Evolutionary conservation across 495 filamentous ascomycete genomes (phyloP).

Genomic region (Penicillium longicatenatum): DNA sequence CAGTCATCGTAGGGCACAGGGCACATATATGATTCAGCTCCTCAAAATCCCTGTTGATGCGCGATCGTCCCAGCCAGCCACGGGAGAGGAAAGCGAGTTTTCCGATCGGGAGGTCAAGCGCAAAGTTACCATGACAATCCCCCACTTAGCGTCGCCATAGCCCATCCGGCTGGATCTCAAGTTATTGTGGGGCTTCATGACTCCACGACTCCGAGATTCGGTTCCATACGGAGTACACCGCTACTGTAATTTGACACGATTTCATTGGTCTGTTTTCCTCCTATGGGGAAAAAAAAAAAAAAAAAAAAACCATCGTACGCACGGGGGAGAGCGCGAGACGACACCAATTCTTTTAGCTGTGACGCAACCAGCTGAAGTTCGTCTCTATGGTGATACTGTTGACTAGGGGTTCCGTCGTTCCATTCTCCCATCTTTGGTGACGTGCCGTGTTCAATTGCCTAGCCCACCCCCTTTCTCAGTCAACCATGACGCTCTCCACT

Average conservation of each 20-base stretch:
- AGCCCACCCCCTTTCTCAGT: slow-evolving; percentile 21
- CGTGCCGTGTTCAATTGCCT: slow-evolving; percentile 22
- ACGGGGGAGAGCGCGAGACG: neutral
- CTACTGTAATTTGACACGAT: slow-evolving; percentile 14
- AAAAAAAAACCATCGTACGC: neutral
- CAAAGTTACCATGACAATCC: neutral
- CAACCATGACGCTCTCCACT: slow-evolving; percentile 11
- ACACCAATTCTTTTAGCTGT: neutral
- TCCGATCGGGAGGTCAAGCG: slow-evolving; percentile 13
- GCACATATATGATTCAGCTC: neutral
- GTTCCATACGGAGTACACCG: slow-evolving; percentile 21
- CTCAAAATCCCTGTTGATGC: slow-evolving; percentile 8
- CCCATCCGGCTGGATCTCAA: slow-evolving; percentile 23
- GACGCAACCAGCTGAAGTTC: neutral
- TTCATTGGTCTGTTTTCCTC: neutral
- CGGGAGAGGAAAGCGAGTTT: neutral
- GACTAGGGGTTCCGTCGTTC: neutral
- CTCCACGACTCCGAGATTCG: slow-evolving; percentile 16
- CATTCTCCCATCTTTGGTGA: neutral
- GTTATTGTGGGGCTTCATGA: slow-evolving; percentile 19
- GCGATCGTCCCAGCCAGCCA: slow-evolving; percentile 24
- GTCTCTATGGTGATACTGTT: slow-evolving; percentile 1
- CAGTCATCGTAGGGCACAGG: neutral
- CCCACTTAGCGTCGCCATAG: slow-evolving; percentile 15
- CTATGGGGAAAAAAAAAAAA: neutral